Evolutionary conservation across 768 basidiomycete genomes (phyloP).

Genomic region (Botryobasidium botryosum): DNA sequence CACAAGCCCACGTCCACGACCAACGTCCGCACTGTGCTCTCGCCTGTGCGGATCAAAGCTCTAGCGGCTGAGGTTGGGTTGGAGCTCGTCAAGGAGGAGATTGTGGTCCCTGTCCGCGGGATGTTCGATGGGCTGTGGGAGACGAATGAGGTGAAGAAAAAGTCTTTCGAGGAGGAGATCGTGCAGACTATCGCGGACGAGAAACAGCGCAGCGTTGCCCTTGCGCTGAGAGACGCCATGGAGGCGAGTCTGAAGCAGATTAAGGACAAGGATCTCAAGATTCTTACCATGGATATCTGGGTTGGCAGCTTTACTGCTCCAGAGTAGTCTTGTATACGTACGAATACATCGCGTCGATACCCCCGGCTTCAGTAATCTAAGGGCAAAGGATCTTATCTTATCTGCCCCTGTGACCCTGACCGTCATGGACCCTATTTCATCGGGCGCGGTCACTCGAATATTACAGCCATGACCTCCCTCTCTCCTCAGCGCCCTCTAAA

Average conservation of each 20-base stretch:
- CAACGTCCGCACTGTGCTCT: conserved; percentile 25
- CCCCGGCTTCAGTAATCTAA: no score
- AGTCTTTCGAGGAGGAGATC: conserved; percentile 17
- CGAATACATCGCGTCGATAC: no score
- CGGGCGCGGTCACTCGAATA: no score
- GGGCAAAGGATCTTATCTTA: no score
- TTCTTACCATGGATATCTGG: conserved; percentile 23
- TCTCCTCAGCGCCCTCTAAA: no score
- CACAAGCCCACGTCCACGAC: conserved; percentile 16
- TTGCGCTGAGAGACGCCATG: conserved; percentile 21
- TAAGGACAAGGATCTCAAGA: conserved; percentile 12
- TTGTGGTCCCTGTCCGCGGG: conserved; percentile 14
- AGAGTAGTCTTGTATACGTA: no score
- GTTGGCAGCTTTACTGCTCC: conserved; percentile 16
- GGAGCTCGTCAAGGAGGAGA: conserved; percentile 13
- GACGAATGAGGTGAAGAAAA: conserved; percentile 14
- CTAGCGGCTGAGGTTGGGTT: conserved; percentile 14
- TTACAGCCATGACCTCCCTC: no score
- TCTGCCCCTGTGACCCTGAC: no score
- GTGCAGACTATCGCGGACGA: conserved; percentile 17
- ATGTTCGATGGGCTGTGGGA: conserved; percentile 26
- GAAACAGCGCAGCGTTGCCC: conserved; percentile 20
- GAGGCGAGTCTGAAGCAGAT: conserved; percentile 9
- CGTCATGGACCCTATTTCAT: no score
- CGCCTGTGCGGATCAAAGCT: conserved; percentile 19